phyloP scores from a whole-genome alignment of 208 protist genomes.

The Leishmania mexicana region DNA sequence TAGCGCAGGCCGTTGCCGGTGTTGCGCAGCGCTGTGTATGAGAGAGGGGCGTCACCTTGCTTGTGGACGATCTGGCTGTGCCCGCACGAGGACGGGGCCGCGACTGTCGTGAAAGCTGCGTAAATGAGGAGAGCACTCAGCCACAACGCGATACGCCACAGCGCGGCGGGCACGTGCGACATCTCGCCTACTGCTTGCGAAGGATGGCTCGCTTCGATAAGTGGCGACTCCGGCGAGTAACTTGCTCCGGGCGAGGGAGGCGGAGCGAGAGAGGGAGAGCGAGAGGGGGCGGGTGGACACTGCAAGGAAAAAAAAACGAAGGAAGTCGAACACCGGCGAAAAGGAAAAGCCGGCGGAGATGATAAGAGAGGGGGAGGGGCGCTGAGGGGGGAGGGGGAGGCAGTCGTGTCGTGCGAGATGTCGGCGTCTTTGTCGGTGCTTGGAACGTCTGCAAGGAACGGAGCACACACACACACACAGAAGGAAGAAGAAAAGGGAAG shows the following conservation, averaged over 20 bases:
- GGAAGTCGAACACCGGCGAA: background rate
- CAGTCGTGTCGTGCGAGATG: background rate
- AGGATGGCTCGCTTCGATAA: background rate
- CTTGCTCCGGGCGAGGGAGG: background rate
- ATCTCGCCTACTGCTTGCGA: background rate
- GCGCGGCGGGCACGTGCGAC: background rate
- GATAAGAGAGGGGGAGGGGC: background rate
- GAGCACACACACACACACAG: background rate
- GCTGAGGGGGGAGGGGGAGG: background rate
- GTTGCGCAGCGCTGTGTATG: conserved; percentile 14
- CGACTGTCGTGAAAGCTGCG: background rate
- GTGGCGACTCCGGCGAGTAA: background rate
- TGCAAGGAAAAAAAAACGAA: background rate
- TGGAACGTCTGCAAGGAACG: background rate
- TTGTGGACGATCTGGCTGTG: conserved; percentile 19
- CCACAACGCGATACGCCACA: background rate
- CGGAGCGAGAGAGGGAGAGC: background rate
- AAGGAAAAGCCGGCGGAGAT: background rate
- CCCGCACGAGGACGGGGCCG: conserved; percentile 3
- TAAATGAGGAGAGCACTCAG: background rate
- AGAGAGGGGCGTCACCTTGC: conserved; percentile 17
- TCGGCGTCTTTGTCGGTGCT: background rate
- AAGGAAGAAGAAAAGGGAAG: background rate
- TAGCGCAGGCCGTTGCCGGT: background rate
- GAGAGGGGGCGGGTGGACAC: background rate